A percentile compares a stretch with the other conserved stretches of the same genome.
These are phyloP conservation scores for Suhomyces sp. DNA, from an alignment of 805 yeast species.

Conservation along the genomic window DNA sequence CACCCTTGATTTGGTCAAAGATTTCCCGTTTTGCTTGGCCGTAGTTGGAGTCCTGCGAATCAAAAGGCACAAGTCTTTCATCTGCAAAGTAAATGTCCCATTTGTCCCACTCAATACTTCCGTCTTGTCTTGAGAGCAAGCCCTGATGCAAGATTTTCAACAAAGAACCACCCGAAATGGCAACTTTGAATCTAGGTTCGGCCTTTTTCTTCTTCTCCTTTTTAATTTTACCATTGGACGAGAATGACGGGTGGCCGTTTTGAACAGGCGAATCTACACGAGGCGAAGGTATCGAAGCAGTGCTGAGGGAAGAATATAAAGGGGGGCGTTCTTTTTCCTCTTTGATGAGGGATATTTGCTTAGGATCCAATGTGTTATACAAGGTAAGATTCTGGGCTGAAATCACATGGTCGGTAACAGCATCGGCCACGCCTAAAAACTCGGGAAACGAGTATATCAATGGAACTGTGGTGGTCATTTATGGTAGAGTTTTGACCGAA, in stretches of 20 bases:
- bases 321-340: slow-evolving; percentile 18
- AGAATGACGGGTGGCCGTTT: background rate
- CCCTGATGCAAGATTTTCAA: slow-evolving; percentile 87
- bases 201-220: slow-evolving; percentile 47
- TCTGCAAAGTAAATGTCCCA: slow-evolving; percentile 98
- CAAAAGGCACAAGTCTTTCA: slow-evolving; percentile 89
- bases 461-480: slow-evolving; percentile 91
- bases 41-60: slow-evolving; percentile 77
- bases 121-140: slow-evolving; percentile 57
- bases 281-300: slow-evolving; percentile 7
- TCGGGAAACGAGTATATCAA: slow-evolving; percentile 90
- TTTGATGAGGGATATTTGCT: slow-evolving; percentile 31
- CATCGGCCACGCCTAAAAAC: slow-evolving; percentile 87
- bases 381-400: slow-evolving; percentile 80
- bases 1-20: slow-evolving; percentile 63
- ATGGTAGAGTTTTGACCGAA: background rate
- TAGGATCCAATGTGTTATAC: slow-evolving; percentile 39
- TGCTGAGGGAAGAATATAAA: slow-evolving; percentile 17
- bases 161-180: slow-evolving; percentile 90
- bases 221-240: slow-evolving; percentile 18
- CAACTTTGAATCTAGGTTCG: slow-evolving; percentile 80
- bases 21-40: slow-evolving; percentile 85
- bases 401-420: slow-evolving; percentile 92
- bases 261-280: slow-evolving; percentile 4
- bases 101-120: slow-evolving; percentile 79